Conservation (phyloP, 2,329 filamentous ascomycete genomes). For the Tolypocladium capitatum region DNA sequence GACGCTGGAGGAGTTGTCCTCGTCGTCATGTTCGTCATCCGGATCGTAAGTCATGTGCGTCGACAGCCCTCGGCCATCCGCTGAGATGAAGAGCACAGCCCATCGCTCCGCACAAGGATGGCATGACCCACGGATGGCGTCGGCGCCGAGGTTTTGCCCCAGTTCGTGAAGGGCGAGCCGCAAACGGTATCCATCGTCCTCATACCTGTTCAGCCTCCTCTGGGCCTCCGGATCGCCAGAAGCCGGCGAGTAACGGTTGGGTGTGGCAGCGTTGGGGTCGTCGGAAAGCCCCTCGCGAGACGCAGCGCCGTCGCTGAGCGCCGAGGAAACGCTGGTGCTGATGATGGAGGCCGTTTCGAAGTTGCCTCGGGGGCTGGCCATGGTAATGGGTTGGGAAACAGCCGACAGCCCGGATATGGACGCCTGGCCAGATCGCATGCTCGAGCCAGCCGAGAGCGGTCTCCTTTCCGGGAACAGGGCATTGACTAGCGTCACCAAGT, state of each 20-base stretch:
- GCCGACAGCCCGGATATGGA: conserved; percentile 55
- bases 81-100: conserved; percentile 67
- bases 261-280: conserved; percentile 33
- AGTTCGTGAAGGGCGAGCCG: conserved; percentile 59
- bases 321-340: conserved; percentile 60
- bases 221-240: conserved; percentile 30
- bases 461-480: conserved; percentile 68
- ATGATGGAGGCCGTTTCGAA: conserved; percentile 57
- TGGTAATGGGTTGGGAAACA: conserved; percentile 55
- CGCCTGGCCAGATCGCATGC: conserved; percentile 53
- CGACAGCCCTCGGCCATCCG: conserved; percentile 56
- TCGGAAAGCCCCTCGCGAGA: conserved; percentile 52
- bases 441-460: conserved; percentile 48
- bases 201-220: conserved; percentile 36
- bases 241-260: conserved; percentile 42
- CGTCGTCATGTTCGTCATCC: conserved; percentile 52
- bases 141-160: conserved; percentile 49
- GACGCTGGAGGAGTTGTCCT: conserved; percentile 47
- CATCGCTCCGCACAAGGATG: conserved; percentile 75
- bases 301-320: conserved; percentile 55
- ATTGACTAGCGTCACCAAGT: conserved; percentile 69
- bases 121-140: conserved; percentile 52
- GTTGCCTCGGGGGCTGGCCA: conserved; percentile 32
- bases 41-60: conserved; percentile 60
- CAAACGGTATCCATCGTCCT: conserved; percentile 52